Evolutionary conservation across 2,329 filamentous ascomycete genomes (phyloP).

Genomic region (Karstenula rhodostoma): DNA sequence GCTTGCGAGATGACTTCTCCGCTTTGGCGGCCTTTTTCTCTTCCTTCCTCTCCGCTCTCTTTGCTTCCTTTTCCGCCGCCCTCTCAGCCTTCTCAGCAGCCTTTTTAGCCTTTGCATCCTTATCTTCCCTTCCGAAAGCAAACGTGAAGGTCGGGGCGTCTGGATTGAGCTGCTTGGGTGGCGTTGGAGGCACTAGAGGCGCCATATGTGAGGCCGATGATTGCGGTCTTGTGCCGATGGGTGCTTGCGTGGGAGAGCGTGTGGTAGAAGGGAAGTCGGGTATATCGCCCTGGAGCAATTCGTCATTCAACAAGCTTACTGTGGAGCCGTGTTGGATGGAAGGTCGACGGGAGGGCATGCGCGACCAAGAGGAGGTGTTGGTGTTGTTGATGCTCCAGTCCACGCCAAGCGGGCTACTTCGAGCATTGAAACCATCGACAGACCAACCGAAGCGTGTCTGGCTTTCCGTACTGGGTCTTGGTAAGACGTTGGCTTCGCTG

Average conservation of each 20-base stretch:
- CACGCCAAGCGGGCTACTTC: slow-evolving; percentile 54
- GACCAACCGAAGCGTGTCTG: slow-evolving; percentile 51
- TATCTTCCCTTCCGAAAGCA: slow-evolving; percentile 59
- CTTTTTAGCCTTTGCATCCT: slow-evolving; percentile 44
- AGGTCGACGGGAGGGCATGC: slow-evolving; percentile 79
- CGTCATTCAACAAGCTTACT: slow-evolving; percentile 65
- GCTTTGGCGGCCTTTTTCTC: slow-evolving; percentile 51
- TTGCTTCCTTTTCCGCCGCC: slow-evolving; percentile 44
- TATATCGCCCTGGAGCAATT: slow-evolving; percentile 59
- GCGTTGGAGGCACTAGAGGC: slow-evolving; percentile 56
- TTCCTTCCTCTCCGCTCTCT: slow-evolving; percentile 42
- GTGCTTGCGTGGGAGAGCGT: slow-evolving; percentile 64
- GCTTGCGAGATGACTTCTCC: slow-evolving; percentile 45
- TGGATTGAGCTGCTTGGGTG: slow-evolving; percentile 74
- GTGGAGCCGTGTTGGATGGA: slow-evolving; percentile 81
- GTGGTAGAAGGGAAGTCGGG: slow-evolving; percentile 59
- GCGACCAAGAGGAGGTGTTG: slow-evolving; percentile 67
- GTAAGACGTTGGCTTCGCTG: slow-evolving; percentile 42
- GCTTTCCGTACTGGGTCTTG: slow-evolving; percentile 49
- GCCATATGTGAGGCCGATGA: slow-evolving; percentile 60
- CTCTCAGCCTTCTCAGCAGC: slow-evolving; percentile 47
- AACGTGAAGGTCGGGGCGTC: slow-evolving; percentile 87
- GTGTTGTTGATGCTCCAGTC: slow-evolving; percentile 49
- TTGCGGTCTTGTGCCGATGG: slow-evolving; percentile 81
- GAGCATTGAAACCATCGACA: slow-evolving; percentile 47